Evolutionary conservation across 371 early-diverging fungal genomes (phyloP).

Genomic region (Nematocida sp.): DNA sequence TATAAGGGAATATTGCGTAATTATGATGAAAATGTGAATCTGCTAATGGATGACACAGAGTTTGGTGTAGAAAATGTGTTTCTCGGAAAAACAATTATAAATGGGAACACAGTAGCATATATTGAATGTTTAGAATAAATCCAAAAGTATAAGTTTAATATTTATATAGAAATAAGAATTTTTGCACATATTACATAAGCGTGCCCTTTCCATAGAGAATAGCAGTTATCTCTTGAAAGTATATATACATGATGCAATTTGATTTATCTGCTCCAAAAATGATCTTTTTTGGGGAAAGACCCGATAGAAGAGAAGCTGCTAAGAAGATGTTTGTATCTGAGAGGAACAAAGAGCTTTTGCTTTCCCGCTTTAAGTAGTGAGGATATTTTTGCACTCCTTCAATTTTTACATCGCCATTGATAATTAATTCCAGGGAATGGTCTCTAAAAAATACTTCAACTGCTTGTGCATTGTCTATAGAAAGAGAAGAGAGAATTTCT

Average conservation of each 20-base stretch:
- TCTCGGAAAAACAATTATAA: conserved; percentile 21
- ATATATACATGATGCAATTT: conserved; percentile 23
- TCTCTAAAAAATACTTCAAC: conserved; percentile 1
- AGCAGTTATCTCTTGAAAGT: conserved; percentile 45
- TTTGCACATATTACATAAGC: background rate
- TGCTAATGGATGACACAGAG: conserved; percentile 19
- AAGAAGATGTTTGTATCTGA: conserved; percentile 17
- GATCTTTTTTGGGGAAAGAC: conserved; percentile 15
- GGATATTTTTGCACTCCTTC: conserved; percentile 14
- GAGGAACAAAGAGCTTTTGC: conserved; percentile 13
- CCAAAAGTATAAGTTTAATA: background rate
- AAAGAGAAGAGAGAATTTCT: background rate
- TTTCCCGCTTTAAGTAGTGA: conserved; percentile 20
- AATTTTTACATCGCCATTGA: conserved; percentile 17
- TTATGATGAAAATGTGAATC: conserved; percentile 46
- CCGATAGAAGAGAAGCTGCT: conserved; percentile 3
- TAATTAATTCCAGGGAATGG: background rate
- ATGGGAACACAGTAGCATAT: conserved; percentile 46
- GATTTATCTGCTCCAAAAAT: conserved; percentile 26
- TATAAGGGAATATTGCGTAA: conserved; percentile 25
- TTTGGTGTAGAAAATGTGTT: conserved; percentile 4
- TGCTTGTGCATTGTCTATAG: background rate
- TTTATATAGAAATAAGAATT: background rate
- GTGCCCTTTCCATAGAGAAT: conserved; percentile 27
- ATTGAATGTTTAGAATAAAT: conserved; percentile 11